Evolutionary conservation across 2,329 filamentous ascomycete species (phyloP).

Genomic region (Blumeriella jaapii): DNA sequence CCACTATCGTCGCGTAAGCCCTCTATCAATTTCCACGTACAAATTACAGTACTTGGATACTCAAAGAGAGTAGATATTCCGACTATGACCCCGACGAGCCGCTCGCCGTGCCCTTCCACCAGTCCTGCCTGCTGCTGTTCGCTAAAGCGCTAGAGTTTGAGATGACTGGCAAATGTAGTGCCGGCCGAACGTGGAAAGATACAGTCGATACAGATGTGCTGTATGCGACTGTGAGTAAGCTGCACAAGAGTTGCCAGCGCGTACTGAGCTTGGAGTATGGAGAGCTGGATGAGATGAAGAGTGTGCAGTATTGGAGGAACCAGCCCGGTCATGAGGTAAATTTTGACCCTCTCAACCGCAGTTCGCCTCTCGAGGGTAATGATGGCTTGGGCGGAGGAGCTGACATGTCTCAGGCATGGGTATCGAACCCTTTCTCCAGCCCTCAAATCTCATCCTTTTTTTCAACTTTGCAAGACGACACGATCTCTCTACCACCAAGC

Average conservation of each 20-base stretch:
- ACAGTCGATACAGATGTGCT: constrained; percentile 7
- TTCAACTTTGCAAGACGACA: background rate
- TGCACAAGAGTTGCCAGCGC: constrained; percentile 1
- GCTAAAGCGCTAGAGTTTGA: constrained; percentile 7
- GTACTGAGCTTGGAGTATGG: constrained; percentile 9
- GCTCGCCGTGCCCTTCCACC: constrained; percentile 8
- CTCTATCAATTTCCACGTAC: too few species aligned
- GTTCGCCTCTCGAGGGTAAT: background rate
- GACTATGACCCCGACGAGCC: constrained; percentile 3
- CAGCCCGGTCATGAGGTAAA: constrained; percentile 8
- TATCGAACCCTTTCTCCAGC: constrained; percentile 8
- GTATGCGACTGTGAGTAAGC: constrained; percentile 6
- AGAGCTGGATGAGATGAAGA: constrained; percentile 2
- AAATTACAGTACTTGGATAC: background rate
- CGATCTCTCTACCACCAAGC: background rate
- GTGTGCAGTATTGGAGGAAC: constrained; percentile 10
- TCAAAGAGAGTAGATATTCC: constrained; percentile 9
- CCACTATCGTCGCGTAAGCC: background rate
- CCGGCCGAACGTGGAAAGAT: background rate
- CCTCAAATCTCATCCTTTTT: constrained; percentile 1
- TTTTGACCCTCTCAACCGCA: background rate
- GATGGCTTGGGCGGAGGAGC: too few species aligned
- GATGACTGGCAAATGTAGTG: background rate
- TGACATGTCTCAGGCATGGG: constrained; percentile 9
- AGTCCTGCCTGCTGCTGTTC: constrained; percentile 8